Base-by-base conservation (phyloP, 2,329 filamentous ascomycete species). In the Venturia effusa region DNA sequence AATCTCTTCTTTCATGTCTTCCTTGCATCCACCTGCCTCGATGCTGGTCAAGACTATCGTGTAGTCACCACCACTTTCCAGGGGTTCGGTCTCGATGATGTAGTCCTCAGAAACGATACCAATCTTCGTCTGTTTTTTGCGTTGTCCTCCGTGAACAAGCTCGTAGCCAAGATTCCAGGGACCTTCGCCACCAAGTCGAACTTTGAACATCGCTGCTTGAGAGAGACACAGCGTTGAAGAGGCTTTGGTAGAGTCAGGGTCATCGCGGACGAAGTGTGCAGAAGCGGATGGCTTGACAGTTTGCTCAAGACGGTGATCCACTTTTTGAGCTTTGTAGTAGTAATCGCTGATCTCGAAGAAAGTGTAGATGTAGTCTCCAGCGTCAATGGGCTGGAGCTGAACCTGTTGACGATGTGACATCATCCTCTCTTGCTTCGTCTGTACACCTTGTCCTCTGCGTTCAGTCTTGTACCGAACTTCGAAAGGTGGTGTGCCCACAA, bases 111-210 rank as follows among this genome's bases (percentile, higher is more conserved):
- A 79, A 30, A 85, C 79, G 64, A 96, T 89, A 64, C 83, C 80
- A 0, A 83, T 79, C 32, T 85, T 80, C 64, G 82, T 83, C 69
- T 88, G 83, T 61, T 89, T 88, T 67, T 84, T 87, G 62, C 92
- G 85, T 75, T 89, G 95, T 64, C 92, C 92, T 64, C 92, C 89
- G 75, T 97, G 90, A 8, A 97, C 84, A 48, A 97, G 79, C 74
- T 97, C 94, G 78, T 96, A 99, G 72, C 97, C 92, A 45, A 99
- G 77, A 27, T 82, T 88, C 80, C 93, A 97, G 0, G 95, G 94
- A 22, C 87, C 82, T 69, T 97, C 92, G 51, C 95, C 94, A 57
- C 85, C 80, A 51, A 97, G 83, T 61, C 81, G 76, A 45, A 97
- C 85, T 64, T 90, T 85, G 34, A 94, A 84, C 39, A 87, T 83